A percentile compares a stretch with the other conserved stretches of the same genome.
These are phyloP conservation scores for Diutina rugosa DNA, from an alignment of 1,139 yeast genomes.

Conservation along the genomic window DNA sequence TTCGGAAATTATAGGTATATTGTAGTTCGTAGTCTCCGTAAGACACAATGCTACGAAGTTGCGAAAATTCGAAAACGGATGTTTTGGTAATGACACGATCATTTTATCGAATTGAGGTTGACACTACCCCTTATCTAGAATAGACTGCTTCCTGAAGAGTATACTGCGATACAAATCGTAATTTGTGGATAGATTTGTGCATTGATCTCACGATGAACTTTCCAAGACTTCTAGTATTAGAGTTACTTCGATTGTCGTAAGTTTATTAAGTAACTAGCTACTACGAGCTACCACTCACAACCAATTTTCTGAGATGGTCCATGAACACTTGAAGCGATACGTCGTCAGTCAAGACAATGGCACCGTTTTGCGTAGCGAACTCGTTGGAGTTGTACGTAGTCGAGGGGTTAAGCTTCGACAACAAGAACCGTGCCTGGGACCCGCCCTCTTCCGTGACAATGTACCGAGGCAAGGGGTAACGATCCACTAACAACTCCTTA, in stretches of 20 bases:
- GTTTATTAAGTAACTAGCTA: neutral
- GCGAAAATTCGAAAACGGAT: too few species aligned
- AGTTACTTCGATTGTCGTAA: neutral
- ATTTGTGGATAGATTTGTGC: too few species aligned
- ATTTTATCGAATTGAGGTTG: too few species aligned
- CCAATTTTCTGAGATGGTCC: constrained; percentile 78
- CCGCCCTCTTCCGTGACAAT: constrained; percentile 97
- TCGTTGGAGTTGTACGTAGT: constrained; percentile 62
- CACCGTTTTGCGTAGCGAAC: constrained; percentile 34
- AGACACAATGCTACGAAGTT: too few species aligned
- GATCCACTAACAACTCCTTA: constrained; percentile 76
- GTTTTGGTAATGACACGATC: too few species aligned
- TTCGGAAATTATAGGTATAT: too few species aligned
- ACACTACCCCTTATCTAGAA: too few species aligned
- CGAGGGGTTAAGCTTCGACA: constrained; percentile 89
- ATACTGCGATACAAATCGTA: too few species aligned
- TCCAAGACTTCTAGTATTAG: neutral
- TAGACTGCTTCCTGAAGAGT: too few species aligned
- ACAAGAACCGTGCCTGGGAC: constrained; percentile 92
- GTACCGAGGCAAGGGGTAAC: constrained; percentile 95
- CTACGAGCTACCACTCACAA: constrained; percentile 23
- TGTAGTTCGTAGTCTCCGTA: too few species aligned
- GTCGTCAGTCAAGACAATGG: constrained; percentile 90
- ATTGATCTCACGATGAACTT: too few species aligned
- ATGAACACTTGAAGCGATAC: constrained; percentile 85